These are phyloP conservation scores for Sporothrix humicola DNA, from an alignment of 2,329 filamentous ascomycete species.

Conservation along the genomic window DNA sequence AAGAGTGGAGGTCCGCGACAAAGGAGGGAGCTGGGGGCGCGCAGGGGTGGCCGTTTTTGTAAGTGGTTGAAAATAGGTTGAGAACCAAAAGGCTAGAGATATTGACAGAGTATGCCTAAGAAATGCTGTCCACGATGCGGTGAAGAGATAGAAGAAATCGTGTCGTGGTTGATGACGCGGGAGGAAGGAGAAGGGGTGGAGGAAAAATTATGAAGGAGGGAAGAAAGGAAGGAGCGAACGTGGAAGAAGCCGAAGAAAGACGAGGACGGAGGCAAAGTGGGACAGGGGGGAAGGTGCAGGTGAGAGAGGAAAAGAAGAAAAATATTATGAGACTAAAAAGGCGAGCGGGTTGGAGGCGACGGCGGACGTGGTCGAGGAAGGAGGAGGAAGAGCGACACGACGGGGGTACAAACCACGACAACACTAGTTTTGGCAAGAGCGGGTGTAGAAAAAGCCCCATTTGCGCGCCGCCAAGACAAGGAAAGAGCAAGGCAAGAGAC, in stretches of 20 bases:
- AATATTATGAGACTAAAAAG: conserved; percentile 30
- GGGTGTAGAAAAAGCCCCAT: not conserved
- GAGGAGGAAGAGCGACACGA: conserved; percentile 41
- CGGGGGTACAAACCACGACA: conserved; percentile 22
- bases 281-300: conserved; percentile 39
- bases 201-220: conserved; percentile 18
- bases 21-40: conserved; percentile 6
- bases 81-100: not conserved
- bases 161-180: not conserved
- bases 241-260: conserved; percentile 35
- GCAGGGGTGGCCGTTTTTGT: not conserved
- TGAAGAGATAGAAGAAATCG: not conserved
- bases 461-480: not conserved
- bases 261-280: conserved; percentile 37
- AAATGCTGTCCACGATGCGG: conserved; percentile 14
- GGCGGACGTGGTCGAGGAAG: conserved; percentile 43
- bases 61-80: not conserved
- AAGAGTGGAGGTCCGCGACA: conserved; percentile 32
- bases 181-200: conserved; percentile 8
- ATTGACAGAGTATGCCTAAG: not conserved
- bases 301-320: conserved; percentile 7
- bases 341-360: conserved; percentile 19
- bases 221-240: conserved; percentile 1
- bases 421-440: conserved; percentile 28
- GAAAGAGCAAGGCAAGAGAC: conserved; percentile 28